These are phyloP conservation scores for Aspergillus egyptiacus DNA, from an alignment of 495 filamentous ascomycete genomes.

Conservation along the genomic window DNA sequence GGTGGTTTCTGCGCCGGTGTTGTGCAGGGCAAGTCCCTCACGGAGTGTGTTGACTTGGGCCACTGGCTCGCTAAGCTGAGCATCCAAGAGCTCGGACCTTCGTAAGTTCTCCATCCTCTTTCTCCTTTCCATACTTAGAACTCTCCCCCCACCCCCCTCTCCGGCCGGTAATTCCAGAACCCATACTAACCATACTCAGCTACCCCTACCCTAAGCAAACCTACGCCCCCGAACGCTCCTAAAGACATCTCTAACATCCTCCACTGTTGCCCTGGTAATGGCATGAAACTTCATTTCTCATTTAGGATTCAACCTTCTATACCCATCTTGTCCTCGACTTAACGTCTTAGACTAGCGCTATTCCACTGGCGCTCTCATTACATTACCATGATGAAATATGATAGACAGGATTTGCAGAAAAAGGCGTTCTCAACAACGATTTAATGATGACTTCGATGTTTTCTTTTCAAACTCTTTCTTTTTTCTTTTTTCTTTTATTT, in stretches of 20 bases:
- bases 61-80: constrained; percentile 91
- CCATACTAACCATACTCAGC: constrained; percentile 36
- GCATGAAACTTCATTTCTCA: constrained; percentile 14
- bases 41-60: constrained; percentile 74
- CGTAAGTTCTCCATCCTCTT: constrained; percentile 52
- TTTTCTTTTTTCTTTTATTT: background rate
- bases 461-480: background rate
- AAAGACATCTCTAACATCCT: constrained; percentile 11
- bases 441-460: constrained; percentile 18
- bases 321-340: constrained; percentile 36
- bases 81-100: constrained; percentile 91
- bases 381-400: constrained; percentile 9
- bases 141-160: no score
- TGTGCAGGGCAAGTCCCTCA: constrained; percentile 73
- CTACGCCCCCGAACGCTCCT: constrained; percentile 48
- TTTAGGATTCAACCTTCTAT: constrained; percentile 49
- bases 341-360: constrained; percentile 28
- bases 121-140: background rate
- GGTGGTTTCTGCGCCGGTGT: constrained; percentile 89
- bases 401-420: constrained; percentile 22
- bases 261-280: constrained; percentile 10
- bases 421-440: constrained; percentile 44
- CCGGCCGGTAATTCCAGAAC: background rate
- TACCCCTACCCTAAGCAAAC: constrained; percentile 80
- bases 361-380: constrained; percentile 10